These are phyloP conservation scores for Aurifilum marmelostoma DNA, from an alignment of 2,329 filamentous ascomycete species.

Conservation along the genomic window DNA sequence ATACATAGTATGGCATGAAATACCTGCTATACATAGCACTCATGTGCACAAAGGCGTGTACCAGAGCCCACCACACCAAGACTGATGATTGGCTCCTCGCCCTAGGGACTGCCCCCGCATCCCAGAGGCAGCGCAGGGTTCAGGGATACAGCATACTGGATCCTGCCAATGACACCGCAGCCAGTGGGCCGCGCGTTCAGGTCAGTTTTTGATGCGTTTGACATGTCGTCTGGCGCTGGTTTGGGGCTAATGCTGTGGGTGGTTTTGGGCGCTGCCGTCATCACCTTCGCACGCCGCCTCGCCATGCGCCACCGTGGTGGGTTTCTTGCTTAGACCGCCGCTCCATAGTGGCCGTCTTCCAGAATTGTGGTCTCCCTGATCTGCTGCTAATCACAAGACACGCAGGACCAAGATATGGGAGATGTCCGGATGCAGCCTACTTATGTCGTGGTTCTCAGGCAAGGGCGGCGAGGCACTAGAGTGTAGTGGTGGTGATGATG, in stretches of 20 bases:
- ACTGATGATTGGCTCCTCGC: background rate
- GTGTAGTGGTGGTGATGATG: too few species aligned
- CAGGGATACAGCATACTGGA: background rate
- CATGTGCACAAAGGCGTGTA: too few species aligned
- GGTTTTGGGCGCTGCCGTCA: conserved; percentile 1
- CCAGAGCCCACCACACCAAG: too few species aligned
- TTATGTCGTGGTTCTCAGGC: background rate
- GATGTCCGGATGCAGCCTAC: background rate
- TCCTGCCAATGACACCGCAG: background rate
- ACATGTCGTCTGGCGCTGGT: background rate
- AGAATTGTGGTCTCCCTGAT: background rate
- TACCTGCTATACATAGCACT: background rate
- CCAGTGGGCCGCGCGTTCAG: conserved; percentile 1
- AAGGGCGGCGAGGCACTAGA: background rate
- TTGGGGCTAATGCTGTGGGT: background rate
- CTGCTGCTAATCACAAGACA: too few species aligned
- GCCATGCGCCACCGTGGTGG: background rate
- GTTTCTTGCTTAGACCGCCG: background rate
- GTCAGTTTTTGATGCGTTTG: background rate
- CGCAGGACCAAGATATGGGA: too few species aligned
- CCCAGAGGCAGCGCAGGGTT: background rate
- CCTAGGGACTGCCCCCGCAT: background rate
- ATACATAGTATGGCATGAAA: too few species aligned
- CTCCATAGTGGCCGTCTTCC: background rate
- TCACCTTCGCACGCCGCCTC: background rate